Evolutionary conservation across 768 basidiomycete genomes (phyloP).

Genomic region (Asterophora lycoperdoides): DNA sequence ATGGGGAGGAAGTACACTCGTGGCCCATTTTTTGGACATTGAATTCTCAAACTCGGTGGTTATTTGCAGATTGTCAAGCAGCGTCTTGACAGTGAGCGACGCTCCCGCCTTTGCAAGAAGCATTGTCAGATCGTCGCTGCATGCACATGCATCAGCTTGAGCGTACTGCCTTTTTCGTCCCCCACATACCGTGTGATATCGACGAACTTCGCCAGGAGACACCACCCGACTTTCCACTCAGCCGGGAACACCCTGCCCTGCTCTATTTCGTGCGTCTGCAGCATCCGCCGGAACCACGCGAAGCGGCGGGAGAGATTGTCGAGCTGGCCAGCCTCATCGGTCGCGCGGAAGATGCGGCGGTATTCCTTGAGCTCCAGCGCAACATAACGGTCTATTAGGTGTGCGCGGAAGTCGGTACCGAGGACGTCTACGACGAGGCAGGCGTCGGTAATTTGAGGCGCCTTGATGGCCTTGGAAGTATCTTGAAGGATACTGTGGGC

Average conservation of each 20-base stretch:
- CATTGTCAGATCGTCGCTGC: slow-evolving; percentile 78
- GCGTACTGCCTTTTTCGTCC: neutral
- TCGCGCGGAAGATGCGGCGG: slow-evolving; percentile 88
- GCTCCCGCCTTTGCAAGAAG: slow-evolving; percentile 76
- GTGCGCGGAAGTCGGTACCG: slow-evolving; percentile 74
- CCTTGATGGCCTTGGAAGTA: slow-evolving; percentile 59
- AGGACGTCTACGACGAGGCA: slow-evolving; percentile 88
- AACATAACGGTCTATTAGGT: slow-evolving; percentile 85
- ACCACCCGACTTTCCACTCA: slow-evolving; percentile 83
- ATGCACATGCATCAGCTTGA: neutral
- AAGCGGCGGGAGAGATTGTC: slow-evolving; percentile 93
- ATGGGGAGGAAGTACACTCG: slow-evolving; percentile 44
- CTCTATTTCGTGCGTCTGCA: slow-evolving; percentile 85
- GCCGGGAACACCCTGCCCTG: slow-evolving; percentile 78
- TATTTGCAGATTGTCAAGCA: slow-evolving; percentile 84
- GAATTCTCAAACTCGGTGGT: slow-evolving; percentile 85
- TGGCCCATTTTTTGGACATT: slow-evolving; percentile 79
- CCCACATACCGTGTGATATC: slow-evolving; percentile 78
- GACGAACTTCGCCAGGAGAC: slow-evolving; percentile 79
- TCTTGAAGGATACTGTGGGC: slow-evolving; percentile 51
- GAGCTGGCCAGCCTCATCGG: slow-evolving; percentile 93
- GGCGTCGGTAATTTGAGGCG: slow-evolving; percentile 68
- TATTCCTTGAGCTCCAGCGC: slow-evolving; percentile 92
- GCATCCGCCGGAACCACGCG: slow-evolving; percentile 88
- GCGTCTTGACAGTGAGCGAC: slow-evolving; percentile 65